Evolutionary conservation across 2,329 filamentous ascomycete genomes (phyloP), one percentile per base, ranked within the genome.

Genomic region (Ophiostoma ulmi): DNA sequence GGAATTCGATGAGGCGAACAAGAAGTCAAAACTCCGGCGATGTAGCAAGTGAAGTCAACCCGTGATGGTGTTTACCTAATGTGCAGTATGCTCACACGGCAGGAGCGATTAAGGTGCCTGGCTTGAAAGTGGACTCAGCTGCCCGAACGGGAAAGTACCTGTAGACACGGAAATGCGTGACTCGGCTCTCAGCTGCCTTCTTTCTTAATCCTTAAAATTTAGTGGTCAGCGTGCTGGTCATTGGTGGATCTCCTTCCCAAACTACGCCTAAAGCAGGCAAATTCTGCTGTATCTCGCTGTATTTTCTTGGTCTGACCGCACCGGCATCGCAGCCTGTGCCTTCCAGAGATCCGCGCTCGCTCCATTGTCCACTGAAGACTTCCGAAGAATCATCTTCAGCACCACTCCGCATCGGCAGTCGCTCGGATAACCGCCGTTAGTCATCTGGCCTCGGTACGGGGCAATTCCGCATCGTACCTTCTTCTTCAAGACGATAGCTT

Each of bases 361-460:
- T 38, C 64, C 36, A 66, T 66, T 20, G 36, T 39, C 8, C 35
- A 63, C 61, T 65, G 20, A 44, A 22, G 14, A 22, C 66, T 72
- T 66, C 71, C 71, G 71, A 69, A 67, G 48, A 69, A 70, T 68
- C 68, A 31, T 52, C 68, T 70, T 48, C 22, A 61, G 41, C 17
- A 38, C 70, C 48, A 14, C 44, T 69, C 69, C 52, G 38, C 31
- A 36, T 69, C 71, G 71, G 71, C 71, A 72, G 55, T 72, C 69
- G 69, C 35, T 70, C 69, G 71, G 70, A 69, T 52, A 70, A 72
- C 26, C 26, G 52, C 58, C 68, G 41, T 68, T 58, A 39, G 61
- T n/a, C 44, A 67, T 41, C 38, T 39, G 36, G 31, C 36, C 38
- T 66, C 36, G 17, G 36, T 58, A 63, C 26, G 58, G 58, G 26